phyloP scores from a whole-genome alignment of 768 basidiomycete species.

The Lactifluus rugatus region DNA sequence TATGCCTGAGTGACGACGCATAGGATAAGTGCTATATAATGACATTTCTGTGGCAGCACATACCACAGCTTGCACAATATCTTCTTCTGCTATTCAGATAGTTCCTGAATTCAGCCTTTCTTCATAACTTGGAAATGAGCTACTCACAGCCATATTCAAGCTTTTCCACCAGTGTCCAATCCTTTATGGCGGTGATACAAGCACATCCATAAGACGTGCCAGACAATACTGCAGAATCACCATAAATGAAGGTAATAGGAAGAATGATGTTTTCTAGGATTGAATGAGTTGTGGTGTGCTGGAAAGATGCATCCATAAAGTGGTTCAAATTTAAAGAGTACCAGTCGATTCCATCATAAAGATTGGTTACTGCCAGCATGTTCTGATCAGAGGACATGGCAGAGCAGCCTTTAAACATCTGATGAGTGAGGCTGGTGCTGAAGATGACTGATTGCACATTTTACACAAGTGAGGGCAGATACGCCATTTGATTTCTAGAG shows the following conservation, averaged over 20 bases:
- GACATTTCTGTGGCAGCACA: no score
- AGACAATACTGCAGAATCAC: not conserved
- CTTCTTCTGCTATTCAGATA: not conserved
- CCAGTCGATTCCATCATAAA: not conserved
- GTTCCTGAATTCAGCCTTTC: no score
- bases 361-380: not conserved
- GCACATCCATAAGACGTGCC: not conserved
- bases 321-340: not conserved
- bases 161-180: not conserved
- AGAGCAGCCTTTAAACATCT: not conserved
- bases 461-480: not conserved
- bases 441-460: not conserved
- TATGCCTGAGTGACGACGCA: no score
- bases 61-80: not conserved
- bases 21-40: no score
- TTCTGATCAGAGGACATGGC: not conserved
- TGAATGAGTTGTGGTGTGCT: not conserved
- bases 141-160: no score
- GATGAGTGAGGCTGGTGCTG: no score
- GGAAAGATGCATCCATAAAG: not conserved
- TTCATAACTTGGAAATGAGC: not conserved
- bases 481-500: not conserved
- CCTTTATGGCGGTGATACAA: not conserved
- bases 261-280: not conserved
- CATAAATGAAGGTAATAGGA: not conserved